Evolutionary conservation across 2,329 filamentous ascomycete genomes (phyloP).

Genomic region (Neofusicoccum ribis): DNA sequence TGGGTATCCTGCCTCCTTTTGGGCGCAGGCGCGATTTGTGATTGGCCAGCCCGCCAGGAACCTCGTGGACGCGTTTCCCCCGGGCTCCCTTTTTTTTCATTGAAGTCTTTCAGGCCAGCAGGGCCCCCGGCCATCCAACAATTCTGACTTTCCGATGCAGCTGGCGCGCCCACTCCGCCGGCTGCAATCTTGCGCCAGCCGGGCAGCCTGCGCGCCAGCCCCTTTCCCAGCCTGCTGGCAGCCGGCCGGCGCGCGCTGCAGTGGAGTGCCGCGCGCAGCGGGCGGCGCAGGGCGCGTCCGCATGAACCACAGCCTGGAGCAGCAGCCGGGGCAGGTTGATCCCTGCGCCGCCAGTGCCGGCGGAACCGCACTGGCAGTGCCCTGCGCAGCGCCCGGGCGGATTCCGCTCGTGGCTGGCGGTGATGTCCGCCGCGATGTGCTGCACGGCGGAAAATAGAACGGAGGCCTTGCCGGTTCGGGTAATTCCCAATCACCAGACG

Average conservation of each 20-base stretch:
- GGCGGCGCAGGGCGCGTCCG: neutral
- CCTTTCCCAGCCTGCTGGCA: neutral
- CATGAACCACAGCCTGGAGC: neutral
- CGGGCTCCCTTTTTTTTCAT: neutral
- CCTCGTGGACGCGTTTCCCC: neutral
- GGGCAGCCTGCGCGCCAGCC: neutral
- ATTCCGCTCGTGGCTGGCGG: too few species aligned
- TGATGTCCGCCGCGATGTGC: neutral
- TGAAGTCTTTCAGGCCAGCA: neutral
- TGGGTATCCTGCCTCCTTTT: neutral
- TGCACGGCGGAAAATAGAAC: constrained; percentile 7
- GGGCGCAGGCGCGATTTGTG: neutral
- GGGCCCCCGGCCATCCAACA: neutral
- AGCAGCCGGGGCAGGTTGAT: neutral
- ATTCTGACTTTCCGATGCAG: neutral
- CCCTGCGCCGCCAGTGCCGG: neutral
- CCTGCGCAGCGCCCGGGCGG: neutral
- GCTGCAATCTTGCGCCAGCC: neutral
- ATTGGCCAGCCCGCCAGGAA: neutral
- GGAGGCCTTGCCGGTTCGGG: neutral
- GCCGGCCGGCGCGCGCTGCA: neutral
- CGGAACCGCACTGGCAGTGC: neutral
- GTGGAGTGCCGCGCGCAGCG: neutral
- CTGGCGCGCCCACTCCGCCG: neutral
- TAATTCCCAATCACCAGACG: neutral